Conservation (phyloP, 805 yeast species). For the Candida arabinofermentans region DNA sequence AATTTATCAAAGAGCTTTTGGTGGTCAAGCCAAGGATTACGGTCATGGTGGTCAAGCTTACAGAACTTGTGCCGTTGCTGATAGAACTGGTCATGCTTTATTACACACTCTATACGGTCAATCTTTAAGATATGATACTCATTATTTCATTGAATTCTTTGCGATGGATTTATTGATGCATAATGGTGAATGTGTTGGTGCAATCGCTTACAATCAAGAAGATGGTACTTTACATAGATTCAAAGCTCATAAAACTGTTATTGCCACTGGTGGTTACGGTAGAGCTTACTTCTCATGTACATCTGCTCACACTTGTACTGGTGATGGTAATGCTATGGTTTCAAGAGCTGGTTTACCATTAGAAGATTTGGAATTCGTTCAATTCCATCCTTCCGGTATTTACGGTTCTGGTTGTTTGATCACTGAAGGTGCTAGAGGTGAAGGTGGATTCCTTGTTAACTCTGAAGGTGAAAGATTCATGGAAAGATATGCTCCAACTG, state of each 20-base stretch:
- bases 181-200: constrained; percentile 95
- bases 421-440: constrained; percentile 99
- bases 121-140: constrained; percentile 93
- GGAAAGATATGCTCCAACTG: constrained; percentile 99
- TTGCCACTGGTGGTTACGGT: constrained; percentile 99
- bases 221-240: constrained; percentile 98
- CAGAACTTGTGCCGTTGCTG: constrained; percentile 99
- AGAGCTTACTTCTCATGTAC: constrained; percentile 98
- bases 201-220: constrained; percentile 96
- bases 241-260: constrained; percentile 92
- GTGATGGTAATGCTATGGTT: constrained; percentile 99
- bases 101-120: constrained; percentile 96
- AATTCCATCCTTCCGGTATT: constrained; percentile 99
- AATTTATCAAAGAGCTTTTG: constrained; percentile 98
- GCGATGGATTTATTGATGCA: constrained; percentile 93
- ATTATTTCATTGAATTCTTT: constrained; percentile 95
- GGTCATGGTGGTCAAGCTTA: constrained; percentile 99
- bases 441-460: constrained; percentile 96
- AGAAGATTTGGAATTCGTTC: constrained; percentile 96
- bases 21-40: constrained; percentile 92
- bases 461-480: constrained; percentile 98
- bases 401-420: constrained; percentile 98
- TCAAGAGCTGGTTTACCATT: constrained; percentile 97
- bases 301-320: constrained; percentile 99
- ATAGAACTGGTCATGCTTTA: constrained; percentile 97